Base-by-base conservation (phyloP, 371 early-diverging fungal genomes). In the Rhizopus delemar region DNA sequence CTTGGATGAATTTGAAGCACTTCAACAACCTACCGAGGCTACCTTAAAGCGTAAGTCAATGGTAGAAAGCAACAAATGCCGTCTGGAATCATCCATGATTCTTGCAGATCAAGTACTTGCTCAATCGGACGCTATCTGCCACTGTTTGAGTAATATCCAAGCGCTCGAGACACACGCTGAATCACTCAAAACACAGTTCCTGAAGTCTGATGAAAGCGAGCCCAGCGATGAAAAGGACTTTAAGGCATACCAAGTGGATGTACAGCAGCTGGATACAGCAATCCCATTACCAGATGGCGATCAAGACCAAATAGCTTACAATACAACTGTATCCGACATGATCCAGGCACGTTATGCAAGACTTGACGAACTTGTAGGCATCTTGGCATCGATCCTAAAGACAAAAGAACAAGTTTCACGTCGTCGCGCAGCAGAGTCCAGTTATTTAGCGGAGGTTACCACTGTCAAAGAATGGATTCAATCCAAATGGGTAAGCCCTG, bases 381-480 rank as follows among this genome's bases (percentile, higher is more conserved):
- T 70, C 8, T 52, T 79, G 13, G 60, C 63, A 9, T 38, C 72
- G 0, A 65, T 71, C 15, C 49, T 72, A 3, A 57, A 74, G 34
- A 62, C 72, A 2, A 70, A 68, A 22, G 68, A 75, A 50, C 43
- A 67, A 3, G 51, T 68, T 6, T 71, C 75, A 8, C 69, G 73
- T 46, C 66, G 71, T 12, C 62, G 66, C 16, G 72, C 73, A 29
- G 69, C 73, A 0, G 68, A 70, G 12, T 67, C 66, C n/a, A 59
- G 71, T 7, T 79, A 74, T 9, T 38, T 65, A 29, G 51, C 65
- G 1, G 75, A 79, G 49, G 74, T 71, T 1, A 39, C 46, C 6
- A 60, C 41, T n/a, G 63, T 74, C 12, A 39, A 62, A 9, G 68
- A 57, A 35, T 79, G 79, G 79, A 74, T 76, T 3, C 16, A 53